Evolutionary conservation across 352 stramenopile species (phyloP).

Genomic region (Plasmopara halstedii): DNA sequence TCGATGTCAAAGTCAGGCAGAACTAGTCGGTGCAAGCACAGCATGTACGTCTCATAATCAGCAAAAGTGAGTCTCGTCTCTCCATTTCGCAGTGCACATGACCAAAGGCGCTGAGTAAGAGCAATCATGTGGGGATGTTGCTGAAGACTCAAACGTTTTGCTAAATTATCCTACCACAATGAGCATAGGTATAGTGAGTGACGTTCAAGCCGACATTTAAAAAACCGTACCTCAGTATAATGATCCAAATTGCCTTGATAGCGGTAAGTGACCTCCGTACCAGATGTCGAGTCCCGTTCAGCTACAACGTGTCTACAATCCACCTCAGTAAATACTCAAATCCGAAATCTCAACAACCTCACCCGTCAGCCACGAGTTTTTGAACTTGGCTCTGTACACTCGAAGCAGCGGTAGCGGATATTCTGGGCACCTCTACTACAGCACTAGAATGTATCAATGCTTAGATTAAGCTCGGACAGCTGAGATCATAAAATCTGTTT

Average conservation of each 20-base stretch:
- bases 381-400: constrained; percentile 50
- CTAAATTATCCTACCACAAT: constrained; percentile 47
- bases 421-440: constrained; percentile 22
- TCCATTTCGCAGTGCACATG: constrained; percentile 33
- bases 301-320: constrained; percentile 46
- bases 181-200: background rate
- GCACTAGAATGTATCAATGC: constrained; percentile 2
- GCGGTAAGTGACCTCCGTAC: constrained; percentile 40
- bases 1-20: constrained; percentile 63
- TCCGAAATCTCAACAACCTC: background rate
- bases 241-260: constrained; percentile 66
- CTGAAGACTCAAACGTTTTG: constrained; percentile 51
- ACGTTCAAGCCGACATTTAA: background rate
- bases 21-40: constrained; percentile 70
- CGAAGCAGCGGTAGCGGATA: constrained; percentile 30
- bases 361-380: constrained; percentile 54
- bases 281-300: constrained; percentile 20
- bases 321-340: background rate
- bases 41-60: constrained; percentile 64
- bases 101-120: constrained; percentile 66
- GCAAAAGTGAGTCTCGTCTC: constrained; percentile 25
- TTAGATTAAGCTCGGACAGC: background rate
- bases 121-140: constrained; percentile 55
- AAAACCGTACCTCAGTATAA: constrained; percentile 49
- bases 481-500: background rate